Evolutionary conservation across 1,139 yeast genomes (phyloP).

Genomic region (Pichia sp.): DNA sequence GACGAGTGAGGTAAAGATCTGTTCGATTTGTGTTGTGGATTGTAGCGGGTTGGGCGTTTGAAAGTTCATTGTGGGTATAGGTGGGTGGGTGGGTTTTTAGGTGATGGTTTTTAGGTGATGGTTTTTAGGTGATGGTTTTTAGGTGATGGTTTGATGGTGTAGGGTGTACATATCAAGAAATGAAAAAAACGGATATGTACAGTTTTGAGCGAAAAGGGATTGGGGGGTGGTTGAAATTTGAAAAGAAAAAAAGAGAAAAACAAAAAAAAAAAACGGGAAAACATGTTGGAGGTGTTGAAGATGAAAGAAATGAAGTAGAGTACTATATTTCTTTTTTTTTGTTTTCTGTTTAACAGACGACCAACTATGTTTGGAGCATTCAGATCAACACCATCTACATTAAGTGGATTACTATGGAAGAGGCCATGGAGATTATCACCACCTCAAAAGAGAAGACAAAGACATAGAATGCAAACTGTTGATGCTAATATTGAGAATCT

Average conservation of each 20-base stretch:
- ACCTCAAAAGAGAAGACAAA: slow-evolving; percentile 75
- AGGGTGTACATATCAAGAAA: no score
- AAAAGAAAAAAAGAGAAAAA: no score
- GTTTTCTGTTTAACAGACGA: no score
- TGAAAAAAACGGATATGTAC: no score
- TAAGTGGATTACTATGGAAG: slow-evolving; percentile 89
- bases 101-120: not conserved
- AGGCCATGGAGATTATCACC: slow-evolving; percentile 71
- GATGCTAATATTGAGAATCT: slow-evolving; percentile 72
- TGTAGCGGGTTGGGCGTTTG: not conserved
- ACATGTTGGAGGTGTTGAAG: no score
- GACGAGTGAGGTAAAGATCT: slow-evolving; percentile 23
- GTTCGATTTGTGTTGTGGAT: slow-evolving; percentile 14
- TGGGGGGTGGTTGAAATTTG: not conserved
- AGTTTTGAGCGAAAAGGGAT: no score
- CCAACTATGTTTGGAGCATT: slow-evolving; percentile 78
- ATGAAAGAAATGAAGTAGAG: not conserved
- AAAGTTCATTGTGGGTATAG: not conserved
- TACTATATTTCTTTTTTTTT: not conserved
- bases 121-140: not conserved
- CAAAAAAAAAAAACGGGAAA: not conserved
- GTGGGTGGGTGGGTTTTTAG: not conserved
- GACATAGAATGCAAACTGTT: slow-evolving; percentile 73
- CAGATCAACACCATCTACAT: slow-evolving; percentile 50
- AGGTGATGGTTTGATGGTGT: not conserved